Evolutionary conservation across 2,329 filamentous ascomycete species (phyloP).

Genomic region (Colletotrichum phormii): DNA sequence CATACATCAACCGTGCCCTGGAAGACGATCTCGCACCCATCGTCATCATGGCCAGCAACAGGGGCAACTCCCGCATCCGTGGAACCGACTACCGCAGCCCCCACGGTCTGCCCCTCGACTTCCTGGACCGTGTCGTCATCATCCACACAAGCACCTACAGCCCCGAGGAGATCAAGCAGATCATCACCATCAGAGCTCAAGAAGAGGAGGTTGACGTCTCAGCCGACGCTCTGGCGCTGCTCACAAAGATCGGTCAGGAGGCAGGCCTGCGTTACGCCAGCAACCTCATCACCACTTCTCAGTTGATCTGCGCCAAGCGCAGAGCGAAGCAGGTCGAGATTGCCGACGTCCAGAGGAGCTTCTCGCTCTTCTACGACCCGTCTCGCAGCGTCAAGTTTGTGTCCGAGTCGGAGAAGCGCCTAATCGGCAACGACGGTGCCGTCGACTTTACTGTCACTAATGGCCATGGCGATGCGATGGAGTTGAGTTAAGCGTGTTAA

Average conservation of each 20-base stretch:
- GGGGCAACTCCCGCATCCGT: conserved; percentile 89
- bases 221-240: conserved; percentile 87
- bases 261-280: conserved; percentile 94
- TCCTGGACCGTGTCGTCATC: conserved; percentile 95
- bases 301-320: conserved; percentile 87
- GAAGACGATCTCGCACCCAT: conserved; percentile 96
- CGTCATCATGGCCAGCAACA: conserved; percentile 99
- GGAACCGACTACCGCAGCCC: conserved; percentile 94
- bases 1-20: conserved; percentile 95
- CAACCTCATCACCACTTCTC: conserved; percentile 95
- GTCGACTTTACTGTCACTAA: conserved; percentile 76
- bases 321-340: conserved; percentile 85
- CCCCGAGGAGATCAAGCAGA: conserved; percentile 88
- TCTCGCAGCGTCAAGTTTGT: conserved; percentile 91
- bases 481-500: conserved; percentile 51
- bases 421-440: conserved; percentile 87
- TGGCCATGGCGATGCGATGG: conserved; percentile 65
- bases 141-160: conserved; percentile 91
- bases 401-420: conserved; percentile 86
- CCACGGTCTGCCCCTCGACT: conserved; percentile 94
- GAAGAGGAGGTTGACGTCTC: conserved; percentile 96
- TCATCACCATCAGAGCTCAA: conserved; percentile 89
- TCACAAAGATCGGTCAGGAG: conserved; percentile 96
- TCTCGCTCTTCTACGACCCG: conserved; percentile 93
- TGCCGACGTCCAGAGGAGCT: conserved; percentile 93